These are phyloP conservation scores for Fusarium caatingaense DNA, from an alignment of 2,329 filamentous ascomycete genomes.

Conservation along the genomic window DNA sequence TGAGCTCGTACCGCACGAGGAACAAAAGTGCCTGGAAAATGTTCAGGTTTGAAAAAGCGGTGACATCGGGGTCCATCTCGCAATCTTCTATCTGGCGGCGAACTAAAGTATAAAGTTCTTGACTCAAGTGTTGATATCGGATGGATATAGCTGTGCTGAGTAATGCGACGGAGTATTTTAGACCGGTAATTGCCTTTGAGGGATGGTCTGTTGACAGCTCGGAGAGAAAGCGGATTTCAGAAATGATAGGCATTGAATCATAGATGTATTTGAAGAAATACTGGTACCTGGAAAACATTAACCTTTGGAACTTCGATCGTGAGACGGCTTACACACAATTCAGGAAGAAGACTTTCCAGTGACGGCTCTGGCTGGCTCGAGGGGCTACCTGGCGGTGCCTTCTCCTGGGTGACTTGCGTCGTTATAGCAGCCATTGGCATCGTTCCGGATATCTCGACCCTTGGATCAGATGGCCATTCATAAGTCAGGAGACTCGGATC, in stretches of 20 bases:
- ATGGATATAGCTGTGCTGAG: neutral
- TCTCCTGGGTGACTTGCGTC: fast-evolving
- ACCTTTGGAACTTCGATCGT: fast-evolving
- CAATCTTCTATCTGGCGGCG: neutral
- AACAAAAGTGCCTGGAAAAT: neutral
- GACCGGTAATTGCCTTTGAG: neutral
- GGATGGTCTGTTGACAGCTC: neutral
- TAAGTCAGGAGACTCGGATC: no score
- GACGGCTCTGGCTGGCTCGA: fast-evolving
- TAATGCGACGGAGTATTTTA: neutral
- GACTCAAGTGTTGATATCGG: neutral
- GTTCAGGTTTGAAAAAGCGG: neutral
- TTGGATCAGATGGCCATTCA: no score
- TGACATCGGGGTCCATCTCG: neutral
- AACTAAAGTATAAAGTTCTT: fast-evolving
- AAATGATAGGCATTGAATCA: neutral
- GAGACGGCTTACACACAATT: neutral
- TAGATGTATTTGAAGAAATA: neutral
- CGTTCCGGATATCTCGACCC: no score
- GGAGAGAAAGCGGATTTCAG: fast-evolving
- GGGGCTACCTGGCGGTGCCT: fast-evolving
- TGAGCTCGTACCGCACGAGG: neutral
- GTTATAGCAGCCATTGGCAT: no score
- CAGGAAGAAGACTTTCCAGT: neutral
- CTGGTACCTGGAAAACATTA: fast-evolving